These are phyloP conservation scores for Agaricus blazei DNA, from an alignment of 768 basidiomycete genomes.

Conservation along the genomic window DNA sequence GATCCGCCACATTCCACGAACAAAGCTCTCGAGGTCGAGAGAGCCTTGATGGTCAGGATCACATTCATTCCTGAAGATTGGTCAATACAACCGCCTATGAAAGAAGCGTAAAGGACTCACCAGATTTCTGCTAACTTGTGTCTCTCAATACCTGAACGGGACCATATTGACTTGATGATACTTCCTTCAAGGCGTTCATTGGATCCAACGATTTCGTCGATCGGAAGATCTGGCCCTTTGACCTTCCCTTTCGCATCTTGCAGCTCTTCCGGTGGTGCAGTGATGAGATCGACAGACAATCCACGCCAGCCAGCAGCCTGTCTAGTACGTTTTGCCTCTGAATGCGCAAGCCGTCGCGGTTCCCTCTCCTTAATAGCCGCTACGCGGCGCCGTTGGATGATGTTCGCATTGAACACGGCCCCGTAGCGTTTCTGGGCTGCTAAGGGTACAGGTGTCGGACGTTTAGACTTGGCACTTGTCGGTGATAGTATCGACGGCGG, in stretches of 20 bases:
- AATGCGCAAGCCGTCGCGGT: conserved; percentile 24
- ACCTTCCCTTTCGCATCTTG: conserved; percentile 2
- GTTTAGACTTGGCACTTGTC: conserved; percentile 26
- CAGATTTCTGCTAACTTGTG: conserved; percentile 58
- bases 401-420: conserved; percentile 56
- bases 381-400: conserved; percentile 42
- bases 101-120: conserved; percentile 31
- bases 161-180: conserved; percentile 61
- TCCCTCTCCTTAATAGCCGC: conserved; percentile 17
- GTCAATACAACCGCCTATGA: not conserved
- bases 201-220: conserved; percentile 27
- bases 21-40: conserved; percentile 64
- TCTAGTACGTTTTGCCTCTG: conserved; percentile 37
- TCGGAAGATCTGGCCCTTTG: conserved; percentile 2
- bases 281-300: conserved; percentile 27
- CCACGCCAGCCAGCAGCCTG: conserved; percentile 72
- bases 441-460: conserved; percentile 65
- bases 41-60: conserved; percentile 50
- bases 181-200: conserved; percentile 51
- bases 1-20: conserved; percentile 81
- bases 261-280: conserved; percentile 26
- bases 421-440: conserved; percentile 65
- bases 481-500: conserved; percentile 12
- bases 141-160: conserved; percentile 48
- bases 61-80: conserved; percentile 58